Percentiles rank a stretch among this genome's conserved stretches.
Conservation (phyloP, 1,284 basidiomycete species). For the Irpex sp. region DNA sequence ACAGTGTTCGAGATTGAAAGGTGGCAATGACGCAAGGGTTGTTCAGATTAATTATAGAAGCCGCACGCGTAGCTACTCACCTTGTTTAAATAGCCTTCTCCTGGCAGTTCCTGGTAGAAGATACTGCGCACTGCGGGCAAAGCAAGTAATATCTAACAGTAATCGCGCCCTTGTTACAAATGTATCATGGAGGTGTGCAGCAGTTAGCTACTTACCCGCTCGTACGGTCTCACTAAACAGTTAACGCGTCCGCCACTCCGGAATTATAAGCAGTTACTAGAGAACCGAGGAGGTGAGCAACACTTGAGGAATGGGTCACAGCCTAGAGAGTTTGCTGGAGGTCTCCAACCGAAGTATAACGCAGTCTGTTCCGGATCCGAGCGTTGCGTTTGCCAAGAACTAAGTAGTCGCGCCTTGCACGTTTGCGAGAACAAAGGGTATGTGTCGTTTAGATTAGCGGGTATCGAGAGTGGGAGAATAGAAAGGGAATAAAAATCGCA, state of each 20-base stretch:
- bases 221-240: too few species aligned
- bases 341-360: neutral
- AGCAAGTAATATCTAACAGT: too few species aligned
- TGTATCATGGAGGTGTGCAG: too few species aligned
- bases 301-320: neutral
- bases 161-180: too few species aligned
- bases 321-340: neutral
- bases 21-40: neutral
- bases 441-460: neutral
- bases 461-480: neutral
- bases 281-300: too few species aligned
- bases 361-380: neutral
- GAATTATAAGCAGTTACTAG: too few species aligned
- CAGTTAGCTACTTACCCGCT: too few species aligned
- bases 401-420: neutral
- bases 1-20: neutral
- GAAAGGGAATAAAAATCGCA: neutral
- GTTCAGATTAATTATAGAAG: neutral
- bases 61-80: neutral
- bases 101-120: too few species aligned
- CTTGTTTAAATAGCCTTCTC: neutral
- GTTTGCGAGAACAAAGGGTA: neutral
- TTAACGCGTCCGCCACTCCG: too few species aligned
- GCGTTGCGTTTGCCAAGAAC: too few species aligned
- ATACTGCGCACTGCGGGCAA: too few species aligned